Evolutionary conservation across 768 basidiomycete species (phyloP), one percentile per base, ranked within the genome.

Genomic region (Leccinum uliginosum): DNA sequence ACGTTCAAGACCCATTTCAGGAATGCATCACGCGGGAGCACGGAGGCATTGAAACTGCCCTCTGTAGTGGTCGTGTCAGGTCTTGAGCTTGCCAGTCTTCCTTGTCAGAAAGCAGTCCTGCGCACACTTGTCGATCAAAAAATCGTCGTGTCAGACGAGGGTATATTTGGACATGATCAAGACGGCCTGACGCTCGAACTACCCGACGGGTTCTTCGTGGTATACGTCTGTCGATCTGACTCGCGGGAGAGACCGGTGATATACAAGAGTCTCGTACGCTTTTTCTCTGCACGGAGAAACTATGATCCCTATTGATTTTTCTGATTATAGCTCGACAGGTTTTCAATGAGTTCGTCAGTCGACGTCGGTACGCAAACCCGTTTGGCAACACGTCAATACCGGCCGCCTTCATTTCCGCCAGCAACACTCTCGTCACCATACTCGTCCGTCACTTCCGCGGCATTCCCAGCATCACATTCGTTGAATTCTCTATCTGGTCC

Each of bases 321-420:
- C 49, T 30, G 35, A 53, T 50, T 38, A 24, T 54, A 91, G 89
- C 77, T 93, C 14, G 89, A 93, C 67, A 82, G 80, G 63, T 92
- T 93, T 67, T 78, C 89, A 3, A 84, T 93, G 80, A 91, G 88
- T 63, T 81, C 80, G 6, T 82, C 81, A 43, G 70, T 89, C 49
- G 72, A 76, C 30, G 67, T 87, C 10, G 76, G 80, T 23, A 72
- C 78, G 38, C 70, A 72, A 10, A 73, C 75, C 27, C 70, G 71
- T 21, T 56, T 60, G 15, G 62, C 66, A 10, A 62, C 77, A 54
- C 76, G 72, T 21, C 73, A 67, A 52, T 66, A 62, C 59, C 68
- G 70, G 46, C 63, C 65, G 23, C 56, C 74, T 52, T 65, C 73
- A 58, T 58, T 56, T 40, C 47, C 69, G 47, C 65, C 73, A 15